These are phyloP conservation scores for Mytilinidion resinicola DNA, from an alignment of 495 filamentous ascomycete species.

Conservation along the genomic window DNA sequence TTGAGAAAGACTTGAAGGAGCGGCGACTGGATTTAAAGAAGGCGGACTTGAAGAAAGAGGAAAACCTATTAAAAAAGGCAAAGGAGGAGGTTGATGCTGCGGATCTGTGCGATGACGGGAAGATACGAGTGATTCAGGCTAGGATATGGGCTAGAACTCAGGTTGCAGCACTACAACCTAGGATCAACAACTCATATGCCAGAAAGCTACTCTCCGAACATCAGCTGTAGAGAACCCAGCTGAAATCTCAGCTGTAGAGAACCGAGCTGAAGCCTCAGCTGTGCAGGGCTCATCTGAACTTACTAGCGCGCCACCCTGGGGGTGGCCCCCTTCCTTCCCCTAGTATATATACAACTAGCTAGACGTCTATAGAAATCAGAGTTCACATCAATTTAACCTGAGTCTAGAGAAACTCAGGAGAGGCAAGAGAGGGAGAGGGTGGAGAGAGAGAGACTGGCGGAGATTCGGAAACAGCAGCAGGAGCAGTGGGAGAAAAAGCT, in stretches of 20 bases:
- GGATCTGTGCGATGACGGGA: conserved; percentile 15
- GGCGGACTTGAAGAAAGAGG: conserved; percentile 15
- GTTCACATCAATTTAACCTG: no score
- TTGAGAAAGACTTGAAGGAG: conserved; percentile 32
- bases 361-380: no score
- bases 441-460: conserved; percentile 1
- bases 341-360: no score
- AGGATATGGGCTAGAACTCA: conserved; percentile 8
- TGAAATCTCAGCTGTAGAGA: no score
- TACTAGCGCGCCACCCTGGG: no score
- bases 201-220: no score
- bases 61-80: conserved; percentile 20
- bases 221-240: no score
- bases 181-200: no score
- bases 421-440: conserved; percentile 14
- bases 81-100: conserved; percentile 13
- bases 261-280: no score
- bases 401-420: conserved; percentile 12
- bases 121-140: conserved; percentile 6
- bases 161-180: no score
- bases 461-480: conserved; percentile 8
- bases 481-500: conserved; percentile 19
- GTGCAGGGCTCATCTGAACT: no score
- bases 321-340: no score
- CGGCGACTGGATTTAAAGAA: conserved; percentile 21